Conservation (phyloP, 257 asterid genomes). For the Forsythia suspensa region DNA sequence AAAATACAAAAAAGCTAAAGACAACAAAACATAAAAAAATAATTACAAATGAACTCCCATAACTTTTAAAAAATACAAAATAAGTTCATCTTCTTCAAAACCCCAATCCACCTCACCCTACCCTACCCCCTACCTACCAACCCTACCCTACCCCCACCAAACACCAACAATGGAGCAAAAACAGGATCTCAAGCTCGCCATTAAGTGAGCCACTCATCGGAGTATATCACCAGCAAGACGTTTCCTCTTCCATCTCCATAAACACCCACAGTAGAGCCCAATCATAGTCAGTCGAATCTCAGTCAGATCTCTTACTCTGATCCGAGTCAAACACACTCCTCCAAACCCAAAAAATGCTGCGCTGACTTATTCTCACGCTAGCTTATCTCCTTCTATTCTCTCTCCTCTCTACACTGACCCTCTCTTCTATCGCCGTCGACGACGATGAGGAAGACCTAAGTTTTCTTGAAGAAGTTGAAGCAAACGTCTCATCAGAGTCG, state of each 20-base stretch:
- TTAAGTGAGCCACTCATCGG: too few relatives aligned
- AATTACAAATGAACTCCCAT: too few relatives aligned
- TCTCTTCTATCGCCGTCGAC: conserved; percentile 28
- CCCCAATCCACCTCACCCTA: too few relatives aligned
- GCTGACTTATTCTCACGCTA: conserved; percentile 23
- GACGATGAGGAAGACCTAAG: conserved; percentile 60
- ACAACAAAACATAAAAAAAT: too few relatives aligned
- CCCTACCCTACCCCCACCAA: too few relatives aligned
- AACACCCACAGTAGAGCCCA: neutral
- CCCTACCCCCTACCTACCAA: too few relatives aligned
- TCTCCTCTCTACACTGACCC: conserved; percentile 27
- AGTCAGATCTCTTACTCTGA: conserved; percentile 12
- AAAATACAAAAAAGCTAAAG: too few relatives aligned
- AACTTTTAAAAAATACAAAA: too few relatives aligned
- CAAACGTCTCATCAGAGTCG: conserved; percentile 22
- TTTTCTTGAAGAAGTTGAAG: conserved; percentile 49
- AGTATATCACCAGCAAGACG: neutral
- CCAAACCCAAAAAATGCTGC: conserved; percentile 37
- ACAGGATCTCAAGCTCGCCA: too few relatives aligned
- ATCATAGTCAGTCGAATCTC: neutral
- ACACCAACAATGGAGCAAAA: too few relatives aligned
- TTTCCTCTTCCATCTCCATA: neutral
- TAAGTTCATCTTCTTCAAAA: too few relatives aligned
- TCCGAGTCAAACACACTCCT: conserved; percentile 26
- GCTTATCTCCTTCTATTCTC: conserved; percentile 33